Percentiles rank a stretch among this genome's conserved stretches.
Evolutionary conservation across 2,329 filamentous ascomycete species (phyloP).

Genomic region (Grosmannia clavigera): DNA sequence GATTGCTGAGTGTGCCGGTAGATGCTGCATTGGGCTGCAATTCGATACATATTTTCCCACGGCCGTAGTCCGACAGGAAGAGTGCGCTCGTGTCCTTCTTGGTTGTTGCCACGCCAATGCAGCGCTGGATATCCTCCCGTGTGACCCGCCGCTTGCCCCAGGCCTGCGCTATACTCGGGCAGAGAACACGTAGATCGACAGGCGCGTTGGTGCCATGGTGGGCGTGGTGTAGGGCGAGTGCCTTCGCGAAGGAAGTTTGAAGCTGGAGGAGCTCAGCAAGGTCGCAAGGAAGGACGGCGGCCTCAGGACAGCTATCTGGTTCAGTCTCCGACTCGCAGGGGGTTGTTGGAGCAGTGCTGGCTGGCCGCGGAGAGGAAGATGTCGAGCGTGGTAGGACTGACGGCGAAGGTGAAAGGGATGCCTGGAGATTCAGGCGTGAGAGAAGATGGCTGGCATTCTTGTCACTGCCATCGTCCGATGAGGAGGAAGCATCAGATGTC

Average conservation of each 20-base stretch:
- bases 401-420: constrained; percentile 4
- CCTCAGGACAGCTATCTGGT: constrained; percentile 10
- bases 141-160: constrained; percentile 63
- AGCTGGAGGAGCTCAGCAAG: constrained; percentile 49
- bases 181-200: constrained; percentile 48
- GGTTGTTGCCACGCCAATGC: constrained; percentile 43
- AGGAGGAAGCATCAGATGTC: neutral
- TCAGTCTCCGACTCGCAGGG: constrained; percentile 23
- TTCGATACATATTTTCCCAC: constrained; percentile 41
- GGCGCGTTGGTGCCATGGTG: constrained; percentile 54
- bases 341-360: constrained; percentile 26
- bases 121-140: constrained; percentile 51
- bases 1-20: constrained; percentile 28
- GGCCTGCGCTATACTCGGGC: constrained; percentile 49
- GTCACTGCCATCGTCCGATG: neutral
- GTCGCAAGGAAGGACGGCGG: constrained; percentile 31
- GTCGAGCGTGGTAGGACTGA: constrained; percentile 1
- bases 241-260: constrained; percentile 55
- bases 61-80: constrained; percentile 30
- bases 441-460: constrained; percentile 22
- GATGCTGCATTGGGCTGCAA: constrained; percentile 30
- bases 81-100: constrained; percentile 15
- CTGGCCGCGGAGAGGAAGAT: constrained; percentile 9
- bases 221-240: constrained; percentile 54
- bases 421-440: constrained; percentile 27